phyloP scores from a whole-genome alignment of 257 asterid genomes.

The Nemophila menziesii region DNA sequence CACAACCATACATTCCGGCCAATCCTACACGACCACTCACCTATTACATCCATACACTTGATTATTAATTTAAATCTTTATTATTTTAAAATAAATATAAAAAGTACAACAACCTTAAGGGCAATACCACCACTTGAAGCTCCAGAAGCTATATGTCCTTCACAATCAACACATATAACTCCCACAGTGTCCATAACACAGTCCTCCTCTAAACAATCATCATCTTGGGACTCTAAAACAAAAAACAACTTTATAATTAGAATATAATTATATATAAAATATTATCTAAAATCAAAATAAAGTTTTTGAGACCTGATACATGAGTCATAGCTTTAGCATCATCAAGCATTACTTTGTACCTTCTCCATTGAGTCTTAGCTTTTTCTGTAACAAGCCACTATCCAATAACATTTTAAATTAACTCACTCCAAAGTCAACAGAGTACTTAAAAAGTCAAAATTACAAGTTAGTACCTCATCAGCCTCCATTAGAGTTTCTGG shows the following conservation, averaged over 20 bases:
- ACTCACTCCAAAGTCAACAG: not conserved
- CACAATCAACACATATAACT: slow-evolving; percentile 78
- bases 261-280: not conserved
- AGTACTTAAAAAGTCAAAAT: slow-evolving; percentile 32
- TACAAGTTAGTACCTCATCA: slow-evolving; percentile 35
- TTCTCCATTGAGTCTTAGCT: slow-evolving; percentile 69
- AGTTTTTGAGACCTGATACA: slow-evolving; percentile 18
- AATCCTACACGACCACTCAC: slow-evolving; percentile 91
- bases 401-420: slow-evolving; percentile 11
- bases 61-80: too few species aligned
- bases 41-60: slow-evolving; percentile 19
- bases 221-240: slow-evolving; percentile 26
- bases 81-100: slow-evolving; percentile 1
- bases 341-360: slow-evolving; percentile 69
- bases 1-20: slow-evolving; percentile 87
- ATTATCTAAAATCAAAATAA: not conserved
- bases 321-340: slow-evolving; percentile 36
- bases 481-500: slow-evolving; percentile 33
- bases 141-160: slow-evolving; percentile 80
- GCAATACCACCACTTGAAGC: slow-evolving; percentile 99
- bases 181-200: slow-evolving; percentile 75
- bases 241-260: slow-evolving; percentile 4
- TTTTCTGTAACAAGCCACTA: slow-evolving; percentile 89
- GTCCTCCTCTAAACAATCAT: slow-evolving; percentile 34
- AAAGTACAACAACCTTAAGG: slow-evolving; percentile 51